These are phyloP conservation scores for Pachysolen tannophilus DNA, from an alignment of 805 yeast species.

Conservation along the genomic window DNA sequence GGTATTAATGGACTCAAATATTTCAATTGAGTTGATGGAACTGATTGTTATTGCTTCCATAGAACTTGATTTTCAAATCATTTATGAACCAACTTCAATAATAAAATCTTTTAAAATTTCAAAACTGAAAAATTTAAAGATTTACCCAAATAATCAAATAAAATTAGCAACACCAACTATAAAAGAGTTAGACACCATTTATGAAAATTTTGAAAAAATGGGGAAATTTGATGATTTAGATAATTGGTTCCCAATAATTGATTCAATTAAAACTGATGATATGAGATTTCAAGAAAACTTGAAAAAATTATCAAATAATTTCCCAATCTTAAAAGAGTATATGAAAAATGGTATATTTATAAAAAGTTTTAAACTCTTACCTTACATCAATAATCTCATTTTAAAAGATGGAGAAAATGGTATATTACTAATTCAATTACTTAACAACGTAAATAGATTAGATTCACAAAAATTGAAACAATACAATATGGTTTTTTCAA, in stretches of 20 bases:
- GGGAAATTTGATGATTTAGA: slow-evolving; percentile 41
- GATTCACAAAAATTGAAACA: slow-evolving; percentile 20
- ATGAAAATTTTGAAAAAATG: slow-evolving; percentile 34
- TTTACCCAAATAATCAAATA: slow-evolving; percentile 40
- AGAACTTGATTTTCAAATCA: slow-evolving; percentile 22
- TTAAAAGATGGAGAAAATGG: slow-evolving; percentile 67
- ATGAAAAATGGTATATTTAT: slow-evolving; percentile 45
- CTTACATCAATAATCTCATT: slow-evolving; percentile 58
- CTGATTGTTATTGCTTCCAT: slow-evolving; percentile 24
- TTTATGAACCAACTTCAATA: slow-evolving; percentile 74
- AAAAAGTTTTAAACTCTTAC: slow-evolving; percentile 64
- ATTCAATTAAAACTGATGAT: slow-evolving; percentile 42
- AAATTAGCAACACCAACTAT: slow-evolving; percentile 62
- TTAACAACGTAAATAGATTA: slow-evolving; percentile 18
- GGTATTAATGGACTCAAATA: slow-evolving; percentile 63
- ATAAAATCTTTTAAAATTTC: slow-evolving; percentile 50
- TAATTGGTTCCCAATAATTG: slow-evolving; percentile 70
- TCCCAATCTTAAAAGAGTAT: slow-evolving; percentile 19
- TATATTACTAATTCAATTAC: slow-evolving; percentile 36
- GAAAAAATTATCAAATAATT: slow-evolving; percentile 22
- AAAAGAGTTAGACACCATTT: slow-evolving; percentile 50
- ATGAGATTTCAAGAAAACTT: slow-evolving; percentile 35
- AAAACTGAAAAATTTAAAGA: slow-evolving; percentile 22
- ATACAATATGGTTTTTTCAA: slow-evolving; percentile 14
- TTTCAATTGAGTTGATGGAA: slow-evolving; percentile 35